Conservation (phyloP, 1,139 yeast species). For the Nadsonia starkeyi-henricii region DNA sequence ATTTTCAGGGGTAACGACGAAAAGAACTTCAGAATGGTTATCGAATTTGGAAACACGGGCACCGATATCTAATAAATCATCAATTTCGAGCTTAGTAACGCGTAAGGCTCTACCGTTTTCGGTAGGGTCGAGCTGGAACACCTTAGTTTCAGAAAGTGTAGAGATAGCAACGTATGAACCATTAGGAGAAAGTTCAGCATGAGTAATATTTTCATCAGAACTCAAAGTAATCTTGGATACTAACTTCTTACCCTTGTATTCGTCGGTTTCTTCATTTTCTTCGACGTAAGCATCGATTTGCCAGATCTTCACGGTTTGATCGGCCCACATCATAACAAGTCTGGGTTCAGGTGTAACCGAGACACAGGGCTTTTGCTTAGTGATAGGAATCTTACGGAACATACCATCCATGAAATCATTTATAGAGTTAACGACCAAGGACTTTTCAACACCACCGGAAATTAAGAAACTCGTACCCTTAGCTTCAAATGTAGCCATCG, state of each 20-base stretch:
- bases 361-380: constrained; percentile 44
- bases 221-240: constrained; percentile 52
- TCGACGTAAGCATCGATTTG: constrained; percentile 26
- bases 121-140: constrained; percentile 39
- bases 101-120: constrained; percentile 5
- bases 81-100: constrained; percentile 8
- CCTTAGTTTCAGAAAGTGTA: constrained; percentile 51
- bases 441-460: constrained; percentile 84
- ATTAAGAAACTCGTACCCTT: constrained; percentile 56
- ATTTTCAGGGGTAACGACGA: constrained; percentile 52
- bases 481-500: constrained; percentile 52
- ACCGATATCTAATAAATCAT: constrained; percentile 38
- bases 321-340: constrained; percentile 65
- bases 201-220: constrained; percentile 71
- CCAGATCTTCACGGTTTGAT: constrained; percentile 77
- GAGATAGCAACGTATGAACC: constrained; percentile 60
- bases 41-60: constrained; percentile 34
- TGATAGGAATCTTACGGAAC: constrained; percentile 54
- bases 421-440: constrained; percentile 58
- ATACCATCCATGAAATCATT: constrained; percentile 58
- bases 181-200: constrained; percentile 52
- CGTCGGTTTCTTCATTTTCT: constrained; percentile 19
- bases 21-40: constrained; percentile 31
- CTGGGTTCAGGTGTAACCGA: constrained; percentile 35
- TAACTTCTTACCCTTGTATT: constrained; percentile 30